phyloP scores from a whole-genome alignment of 169 alveolate species.

The Plasmodium coatneyi region DNA sequence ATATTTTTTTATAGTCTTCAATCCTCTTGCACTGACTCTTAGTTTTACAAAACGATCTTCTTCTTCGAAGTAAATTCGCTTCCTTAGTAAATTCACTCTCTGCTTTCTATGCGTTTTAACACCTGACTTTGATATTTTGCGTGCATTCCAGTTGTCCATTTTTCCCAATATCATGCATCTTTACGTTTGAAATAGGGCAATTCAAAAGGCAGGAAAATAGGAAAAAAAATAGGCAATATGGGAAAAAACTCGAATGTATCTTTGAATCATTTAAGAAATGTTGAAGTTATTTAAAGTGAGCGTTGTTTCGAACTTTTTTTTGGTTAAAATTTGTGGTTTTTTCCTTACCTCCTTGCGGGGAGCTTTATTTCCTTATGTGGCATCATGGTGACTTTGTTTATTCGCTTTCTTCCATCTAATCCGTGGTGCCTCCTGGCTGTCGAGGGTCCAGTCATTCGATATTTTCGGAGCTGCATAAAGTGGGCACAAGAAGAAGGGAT shows the following conservation, averaged over 20 bases:
- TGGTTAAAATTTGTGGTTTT: not conserved
- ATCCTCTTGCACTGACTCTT: conserved; percentile 86
- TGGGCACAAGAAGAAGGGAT: not conserved
- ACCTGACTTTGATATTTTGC: conserved; percentile 85
- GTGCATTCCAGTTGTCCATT: conserved; percentile 89
- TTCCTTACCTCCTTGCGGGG: conserved; percentile 84
- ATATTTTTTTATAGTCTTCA: conserved; percentile 87
- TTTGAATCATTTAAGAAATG: not conserved
- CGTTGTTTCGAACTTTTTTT: not conserved
- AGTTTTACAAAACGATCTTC: conserved; percentile 83
- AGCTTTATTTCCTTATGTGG: conserved; percentile 83
- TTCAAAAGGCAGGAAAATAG: not conserved
- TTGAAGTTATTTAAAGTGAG: not conserved
- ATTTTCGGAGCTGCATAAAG: conserved; percentile 81
- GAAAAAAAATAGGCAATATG: too few species aligned
- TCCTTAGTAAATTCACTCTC: conserved; percentile 85
- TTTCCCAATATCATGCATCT: conserved; percentile 90
- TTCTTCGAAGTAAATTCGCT: conserved; percentile 86
- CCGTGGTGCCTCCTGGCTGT: conserved; percentile 83
- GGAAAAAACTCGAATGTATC: not conserved
- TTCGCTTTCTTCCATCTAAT: conserved; percentile 85
- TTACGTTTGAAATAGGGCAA: not conserved
- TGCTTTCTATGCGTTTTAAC: conserved; percentile 81
- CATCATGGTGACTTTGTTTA: conserved; percentile 80
- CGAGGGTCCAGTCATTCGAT: conserved; percentile 81